Base-by-base conservation (phyloP, 257 asterid species). In the Nemophila menziesii region DNA sequence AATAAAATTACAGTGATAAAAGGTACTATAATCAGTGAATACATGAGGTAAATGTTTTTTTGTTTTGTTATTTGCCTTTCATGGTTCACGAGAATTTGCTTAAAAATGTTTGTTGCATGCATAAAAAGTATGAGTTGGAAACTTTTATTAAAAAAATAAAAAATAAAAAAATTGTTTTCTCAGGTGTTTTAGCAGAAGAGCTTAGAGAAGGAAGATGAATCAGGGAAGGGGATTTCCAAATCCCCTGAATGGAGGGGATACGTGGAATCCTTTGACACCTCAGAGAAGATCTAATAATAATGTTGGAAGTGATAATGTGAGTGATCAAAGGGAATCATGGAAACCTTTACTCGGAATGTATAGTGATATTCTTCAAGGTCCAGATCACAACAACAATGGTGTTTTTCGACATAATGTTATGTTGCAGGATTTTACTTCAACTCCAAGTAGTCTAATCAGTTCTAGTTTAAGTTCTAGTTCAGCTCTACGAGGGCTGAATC, bases 201-300 rank as follows among this genome's bases (percentile, higher is more conserved):
- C 26, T 24, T 34, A 33, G 22, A 37, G 33, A 48, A 34, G 4
- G 22, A 59, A 26, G 56, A 84, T 84, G 92, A 67, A 66, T 65
- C 61, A 53, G 64, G 84, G 82, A 67, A 75, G 65, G 49, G 72
- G 68, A 37, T 64, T 55, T 51, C 49, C 63, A 16, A 46, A 57
- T 49, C 71, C 72, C 64, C 60, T 15, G 53, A 67, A 72, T 37
- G 68, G 62, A 26, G 72, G 64, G 46, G 63, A 66, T 47, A 19
- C 34, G 16, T 65, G 83, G 80, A 46, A 57, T 61, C 86, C 93
- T 8, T 44, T 39, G 15, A 72, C 69, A 55, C 52, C 44, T 18
- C 48, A 46, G n/a, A 48, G 46, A 52, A 20, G 29, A 37, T 37
- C 69, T 3, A 44, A 20, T 22, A 52, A 55, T 41, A 46, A 48